Evolutionary conservation across 2,329 filamentous ascomycete species (phyloP), one percentile per base, ranked within the genome.

Genomic region (Epichloe amarillans): DNA sequence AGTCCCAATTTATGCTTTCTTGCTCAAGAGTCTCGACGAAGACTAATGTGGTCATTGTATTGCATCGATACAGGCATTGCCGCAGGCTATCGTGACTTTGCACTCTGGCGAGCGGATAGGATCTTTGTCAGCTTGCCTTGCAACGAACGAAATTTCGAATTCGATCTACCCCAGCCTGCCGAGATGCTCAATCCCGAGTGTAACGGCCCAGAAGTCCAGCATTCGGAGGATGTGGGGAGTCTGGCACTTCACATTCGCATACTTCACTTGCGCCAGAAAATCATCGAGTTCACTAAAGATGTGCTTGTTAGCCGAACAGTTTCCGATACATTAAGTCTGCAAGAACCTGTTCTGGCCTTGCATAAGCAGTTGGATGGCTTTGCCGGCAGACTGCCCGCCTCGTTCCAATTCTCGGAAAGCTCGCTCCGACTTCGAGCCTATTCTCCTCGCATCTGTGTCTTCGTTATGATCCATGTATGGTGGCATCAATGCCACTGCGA

Each of bases 391-490:
- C 61, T 80, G 5, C 77, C 76, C 1, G 65, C 71, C 0, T 79
- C 75, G 10, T 80, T 80, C 56, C 73, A 74, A 45, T 80, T 77
- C 60, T 79, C 75, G 11, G 76, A 79, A 53, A 73, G 69, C 54
- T 79, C 78, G 33, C 64, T 79, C 4, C 70, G 75, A 14, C 64
- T 80, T 23, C 72, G 77, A 5, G 74, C 75, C 3, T 80, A 79
- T 56, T 80, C 77, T 1, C 73, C 76, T 2, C 68, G 77, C 3
- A 69, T 80, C 5, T 77, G 75, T 53, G 74, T 77, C 41, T 80
- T 76, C 52, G 66, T 79, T 57, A 79, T 79, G 75, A 79, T 79
- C 10, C 76, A 80, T 54, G 67, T 80, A 8, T 77, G 73, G 74
- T 79, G 75, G 75, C 68, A 74, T 30, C 76, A 79, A 54, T 80